Conservation (phyloP, 805 yeast species). For the Ogataea neopini region DNA sequence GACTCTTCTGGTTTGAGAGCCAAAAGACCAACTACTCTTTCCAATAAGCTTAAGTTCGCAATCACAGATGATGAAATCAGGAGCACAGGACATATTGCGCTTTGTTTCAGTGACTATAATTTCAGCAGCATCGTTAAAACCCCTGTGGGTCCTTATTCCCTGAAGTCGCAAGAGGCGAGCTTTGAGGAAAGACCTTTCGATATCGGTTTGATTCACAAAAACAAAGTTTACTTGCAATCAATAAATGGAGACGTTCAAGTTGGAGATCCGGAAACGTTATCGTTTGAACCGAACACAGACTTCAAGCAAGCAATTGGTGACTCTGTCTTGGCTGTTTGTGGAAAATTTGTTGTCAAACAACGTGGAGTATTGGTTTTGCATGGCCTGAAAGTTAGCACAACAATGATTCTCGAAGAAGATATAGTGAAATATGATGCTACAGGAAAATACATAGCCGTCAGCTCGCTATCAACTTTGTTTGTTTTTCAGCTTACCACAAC, state of each 20-base stretch:
- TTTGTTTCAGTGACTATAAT: conserved; percentile 7
- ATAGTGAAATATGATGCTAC: background rate
- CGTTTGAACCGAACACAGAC: background rate
- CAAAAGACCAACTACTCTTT: background rate
- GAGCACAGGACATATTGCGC: background rate
- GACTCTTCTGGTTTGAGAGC: background rate
- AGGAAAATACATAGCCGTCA: background rate
- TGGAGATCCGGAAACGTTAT: background rate
- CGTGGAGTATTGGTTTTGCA: background rate
- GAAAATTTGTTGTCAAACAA: background rate
- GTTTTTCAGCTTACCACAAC: background rate
- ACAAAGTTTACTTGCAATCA: background rate
- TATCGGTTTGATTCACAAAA: background rate
- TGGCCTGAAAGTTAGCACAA: background rate
- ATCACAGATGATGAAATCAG: background rate
- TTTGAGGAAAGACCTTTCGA: background rate
- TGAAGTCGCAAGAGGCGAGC: background rate
- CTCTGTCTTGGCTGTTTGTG: background rate
- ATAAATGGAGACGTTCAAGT: background rate
- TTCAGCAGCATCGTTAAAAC: conserved; percentile 6
- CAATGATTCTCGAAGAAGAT: background rate
- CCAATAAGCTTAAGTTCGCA: background rate
- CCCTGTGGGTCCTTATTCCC: background rate
- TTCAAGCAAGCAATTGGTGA: background rate
- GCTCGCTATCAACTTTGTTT: background rate